A percentile compares a stretch with the other conserved stretches of the same genome.
Conservation (phyloP, 2,329 filamentous ascomycete genomes). For the Acephala macrosclerotiorum region DNA sequence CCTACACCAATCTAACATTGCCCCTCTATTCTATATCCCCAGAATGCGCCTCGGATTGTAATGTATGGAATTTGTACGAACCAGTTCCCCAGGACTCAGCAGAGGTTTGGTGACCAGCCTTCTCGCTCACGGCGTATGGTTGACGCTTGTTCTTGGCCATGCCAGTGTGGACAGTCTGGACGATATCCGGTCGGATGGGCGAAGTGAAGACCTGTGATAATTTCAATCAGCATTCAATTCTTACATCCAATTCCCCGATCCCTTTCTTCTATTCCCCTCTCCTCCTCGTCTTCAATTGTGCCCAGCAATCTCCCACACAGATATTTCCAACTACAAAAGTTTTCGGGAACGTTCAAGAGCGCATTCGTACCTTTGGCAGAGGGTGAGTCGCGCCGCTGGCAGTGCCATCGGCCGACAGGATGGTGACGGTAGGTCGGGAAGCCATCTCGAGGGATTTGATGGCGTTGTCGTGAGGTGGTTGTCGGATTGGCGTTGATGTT, state of each 20-base stretch:
- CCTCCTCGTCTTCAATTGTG: constrained; percentile 1
- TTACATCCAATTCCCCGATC: constrained; percentile 32
- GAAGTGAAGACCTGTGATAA: constrained; percentile 79
- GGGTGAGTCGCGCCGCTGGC: constrained; percentile 88
- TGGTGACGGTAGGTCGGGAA: constrained; percentile 96
- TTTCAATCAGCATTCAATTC: constrained; percentile 28
- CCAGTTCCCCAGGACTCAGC: constrained; percentile 99
- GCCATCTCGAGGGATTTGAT: constrained; percentile 66
- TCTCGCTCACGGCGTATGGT: constrained; percentile 99
- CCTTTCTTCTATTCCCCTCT: constrained; percentile 15
- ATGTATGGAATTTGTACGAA: constrained; percentile 58
- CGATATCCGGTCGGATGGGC: constrained; percentile 98
- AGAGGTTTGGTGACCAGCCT: constrained; percentile 99
- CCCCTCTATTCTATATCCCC: not conserved
- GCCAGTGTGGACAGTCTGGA: constrained; percentile 94
- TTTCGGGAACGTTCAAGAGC: not conserved
- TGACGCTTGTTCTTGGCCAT: constrained; percentile 99
- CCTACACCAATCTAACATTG: constrained; percentile 8
- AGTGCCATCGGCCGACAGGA: constrained; percentile 95
- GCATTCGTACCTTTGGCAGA: constrained; percentile 70
- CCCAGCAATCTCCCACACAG: not conserved
- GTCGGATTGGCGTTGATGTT: constrained; percentile 18
- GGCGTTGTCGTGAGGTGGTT: constrained; percentile 33
- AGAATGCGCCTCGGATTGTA: not conserved
- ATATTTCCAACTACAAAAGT: not conserved